Conservation (phyloP, 73 alveolate genomes). For the Uronychia setigera region DNA sequence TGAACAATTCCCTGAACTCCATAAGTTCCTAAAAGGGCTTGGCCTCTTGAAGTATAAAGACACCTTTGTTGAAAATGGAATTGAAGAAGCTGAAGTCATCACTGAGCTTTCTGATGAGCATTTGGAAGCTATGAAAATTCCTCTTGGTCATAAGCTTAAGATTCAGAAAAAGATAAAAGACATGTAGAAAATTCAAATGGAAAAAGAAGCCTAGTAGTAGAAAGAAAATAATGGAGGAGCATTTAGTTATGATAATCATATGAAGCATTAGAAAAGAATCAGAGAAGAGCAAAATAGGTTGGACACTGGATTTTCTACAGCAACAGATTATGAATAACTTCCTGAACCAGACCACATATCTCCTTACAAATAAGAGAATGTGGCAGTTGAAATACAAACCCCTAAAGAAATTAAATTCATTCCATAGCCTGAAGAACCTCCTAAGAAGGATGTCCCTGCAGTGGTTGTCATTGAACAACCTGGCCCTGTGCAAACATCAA, state of each 20-base stretch:
- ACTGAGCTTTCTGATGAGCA: slow-evolving; percentile 67
- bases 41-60: slow-evolving; percentile 56
- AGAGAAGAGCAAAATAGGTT: not conserved
- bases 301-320: slow-evolving; percentile 4
- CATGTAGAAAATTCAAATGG: slow-evolving; percentile 23
- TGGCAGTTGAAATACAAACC: not conserved
- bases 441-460: not conserved
- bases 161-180: slow-evolving; percentile 73
- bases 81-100: slow-evolving; percentile 71
- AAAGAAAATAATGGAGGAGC: too few species aligned
- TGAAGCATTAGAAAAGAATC: too few species aligned
- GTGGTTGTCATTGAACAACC: not conserved
- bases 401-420: not conserved
- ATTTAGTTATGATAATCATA: too few species aligned
- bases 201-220: slow-evolving; percentile 5
- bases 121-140: slow-evolving; percentile 59
- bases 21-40: slow-evolving; percentile 37
- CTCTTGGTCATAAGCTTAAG: slow-evolving; percentile 75
- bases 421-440: not conserved
- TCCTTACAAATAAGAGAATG: not conserved
- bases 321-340: not conserved
- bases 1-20: slow-evolving; percentile 41
- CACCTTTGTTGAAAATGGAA: slow-evolving; percentile 64
- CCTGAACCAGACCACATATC: not conserved
- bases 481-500: not conserved